phyloP scores from a whole-genome alignment of 192 early-diverging fungal species.

The Coemansia sp. region DNA sequence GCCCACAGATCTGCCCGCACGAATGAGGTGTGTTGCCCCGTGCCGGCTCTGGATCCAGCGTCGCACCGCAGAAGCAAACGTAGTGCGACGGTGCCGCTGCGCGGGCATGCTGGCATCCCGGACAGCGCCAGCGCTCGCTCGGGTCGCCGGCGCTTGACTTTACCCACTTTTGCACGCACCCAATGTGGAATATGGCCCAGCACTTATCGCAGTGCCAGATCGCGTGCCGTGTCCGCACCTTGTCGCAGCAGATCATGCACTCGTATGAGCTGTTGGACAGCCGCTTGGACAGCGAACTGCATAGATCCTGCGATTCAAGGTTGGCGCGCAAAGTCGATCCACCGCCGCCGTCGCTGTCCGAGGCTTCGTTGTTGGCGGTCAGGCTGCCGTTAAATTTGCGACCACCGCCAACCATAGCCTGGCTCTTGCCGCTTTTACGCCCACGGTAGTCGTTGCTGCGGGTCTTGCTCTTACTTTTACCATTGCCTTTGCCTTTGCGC shows the following conservation, averaged over 20 bases:
- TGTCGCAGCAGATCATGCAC: conserved; percentile 97
- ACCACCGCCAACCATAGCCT: conserved; percentile 32
- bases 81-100: conserved; percentile 71
- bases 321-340: background rate
- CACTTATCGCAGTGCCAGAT: conserved; percentile 87
- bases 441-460: conserved; percentile 9
- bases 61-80: conserved; percentile 86
- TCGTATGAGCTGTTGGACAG: conserved; percentile 76
- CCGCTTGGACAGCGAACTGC: conserved; percentile 62
- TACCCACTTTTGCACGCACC: conserved; percentile 83
- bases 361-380: conserved; percentile 12
- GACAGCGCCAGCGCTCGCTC: conserved; percentile 74
- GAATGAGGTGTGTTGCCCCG: conserved; percentile 76
- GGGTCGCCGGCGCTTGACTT: conserved; percentile 54
- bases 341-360: background rate
- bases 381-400: conserved; percentile 38
- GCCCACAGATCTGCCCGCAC: conserved; percentile 79
- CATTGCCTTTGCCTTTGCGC: conserved; percentile 9
- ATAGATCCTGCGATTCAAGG: conserved; percentile 52
- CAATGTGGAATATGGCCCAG: conserved; percentile 88
- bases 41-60: conserved; percentile 64
- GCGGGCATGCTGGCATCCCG: conserved; percentile 81
- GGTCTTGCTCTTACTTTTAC: background rate
- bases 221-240: conserved; percentile 64
- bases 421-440: conserved; percentile 19